These are phyloP conservation scores for Raddia guianensis DNA, from an alignment of 176 grass and related monocot species.

Conservation along the genomic window DNA sequence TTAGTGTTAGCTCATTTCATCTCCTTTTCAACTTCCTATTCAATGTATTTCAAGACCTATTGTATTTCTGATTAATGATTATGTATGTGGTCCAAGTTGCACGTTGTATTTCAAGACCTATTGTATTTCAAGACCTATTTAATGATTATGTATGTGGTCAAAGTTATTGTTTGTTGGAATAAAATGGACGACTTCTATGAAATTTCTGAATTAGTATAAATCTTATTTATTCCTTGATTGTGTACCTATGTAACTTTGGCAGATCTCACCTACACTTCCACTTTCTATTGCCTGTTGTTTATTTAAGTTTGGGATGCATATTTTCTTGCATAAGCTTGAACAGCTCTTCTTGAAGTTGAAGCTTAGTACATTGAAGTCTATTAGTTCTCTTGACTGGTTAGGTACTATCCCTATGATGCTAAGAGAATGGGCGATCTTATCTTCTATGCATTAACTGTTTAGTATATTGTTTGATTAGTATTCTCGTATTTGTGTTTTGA, in stretches of 20 bases:
- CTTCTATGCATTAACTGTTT: neutral
- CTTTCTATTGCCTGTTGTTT: neutral
- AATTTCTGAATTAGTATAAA: neutral
- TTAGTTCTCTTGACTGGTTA: neutral
- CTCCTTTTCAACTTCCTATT: neutral
- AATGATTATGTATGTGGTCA: neutral
- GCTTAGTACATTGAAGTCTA: neutral
- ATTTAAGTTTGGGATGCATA: neutral
- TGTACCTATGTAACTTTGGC: neutral
- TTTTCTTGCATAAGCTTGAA: conserved; percentile 11
- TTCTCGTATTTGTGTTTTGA: neutral
- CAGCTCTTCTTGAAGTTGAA: neutral
- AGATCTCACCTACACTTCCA: neutral
- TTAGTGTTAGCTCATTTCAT: neutral
- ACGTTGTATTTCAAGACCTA: too few species aligned
- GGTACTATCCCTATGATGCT: neutral
- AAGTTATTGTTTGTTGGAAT: neutral
- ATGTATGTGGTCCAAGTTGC: too few species aligned
- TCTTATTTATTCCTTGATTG: neutral
- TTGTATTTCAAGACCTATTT: neutral
- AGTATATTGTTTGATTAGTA: neutral
- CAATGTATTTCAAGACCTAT: neutral
- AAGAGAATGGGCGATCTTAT: neutral
- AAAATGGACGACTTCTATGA: neutral
- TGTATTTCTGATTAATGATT: too few species aligned